phyloP scores from a whole-genome alignment of 371 early-diverging fungal genomes.

The Saksenaea oblongispora region DNA sequence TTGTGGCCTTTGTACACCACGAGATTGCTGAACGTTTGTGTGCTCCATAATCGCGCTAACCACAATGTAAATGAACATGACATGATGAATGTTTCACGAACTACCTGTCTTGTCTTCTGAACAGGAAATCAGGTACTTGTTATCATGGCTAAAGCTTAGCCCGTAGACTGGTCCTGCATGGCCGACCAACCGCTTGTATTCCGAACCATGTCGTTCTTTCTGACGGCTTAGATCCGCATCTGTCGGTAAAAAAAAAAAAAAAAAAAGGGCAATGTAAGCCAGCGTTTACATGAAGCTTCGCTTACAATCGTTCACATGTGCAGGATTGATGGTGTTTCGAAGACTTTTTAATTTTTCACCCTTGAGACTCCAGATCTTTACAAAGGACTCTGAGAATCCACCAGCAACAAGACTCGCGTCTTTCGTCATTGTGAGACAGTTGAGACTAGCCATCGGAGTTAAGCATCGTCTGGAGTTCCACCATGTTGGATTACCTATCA shows the following conservation, averaged over 20 bases:
- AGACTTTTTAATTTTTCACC: conserved; percentile 67
- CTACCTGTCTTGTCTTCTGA: conserved; percentile 96
- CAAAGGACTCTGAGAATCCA: conserved; percentile 89
- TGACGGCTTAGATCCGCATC: conserved; percentile 54
- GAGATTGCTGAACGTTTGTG: conserved; percentile 85
- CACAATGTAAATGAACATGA: neutral
- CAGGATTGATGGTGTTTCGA: conserved; percentile 56
- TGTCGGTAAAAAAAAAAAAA: conserved; percentile 10
- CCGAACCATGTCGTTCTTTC: conserved; percentile 53
- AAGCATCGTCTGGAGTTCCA: neutral
- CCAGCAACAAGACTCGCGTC: conserved; percentile 80
- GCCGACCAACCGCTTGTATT: conserved; percentile 81
- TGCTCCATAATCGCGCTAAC: conserved; percentile 92
- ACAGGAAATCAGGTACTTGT: conserved; percentile 87
- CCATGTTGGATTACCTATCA: conserved; percentile 58
- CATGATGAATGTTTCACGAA: neutral
- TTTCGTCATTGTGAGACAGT: conserved; percentile 75
- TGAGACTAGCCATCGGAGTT: conserved; percentile 49
- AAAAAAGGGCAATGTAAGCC: neutral
- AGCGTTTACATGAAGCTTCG: neutral
- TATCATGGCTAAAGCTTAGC: conserved; percentile 87
- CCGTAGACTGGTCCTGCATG: conserved; percentile 98
- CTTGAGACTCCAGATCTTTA: conserved; percentile 86
- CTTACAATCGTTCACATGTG: conserved; percentile 56
- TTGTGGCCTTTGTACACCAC: conserved; percentile 97